Conservation (phyloP, 495 filamentous ascomycete species). For the Aspergillus mulundensis region DNA sequence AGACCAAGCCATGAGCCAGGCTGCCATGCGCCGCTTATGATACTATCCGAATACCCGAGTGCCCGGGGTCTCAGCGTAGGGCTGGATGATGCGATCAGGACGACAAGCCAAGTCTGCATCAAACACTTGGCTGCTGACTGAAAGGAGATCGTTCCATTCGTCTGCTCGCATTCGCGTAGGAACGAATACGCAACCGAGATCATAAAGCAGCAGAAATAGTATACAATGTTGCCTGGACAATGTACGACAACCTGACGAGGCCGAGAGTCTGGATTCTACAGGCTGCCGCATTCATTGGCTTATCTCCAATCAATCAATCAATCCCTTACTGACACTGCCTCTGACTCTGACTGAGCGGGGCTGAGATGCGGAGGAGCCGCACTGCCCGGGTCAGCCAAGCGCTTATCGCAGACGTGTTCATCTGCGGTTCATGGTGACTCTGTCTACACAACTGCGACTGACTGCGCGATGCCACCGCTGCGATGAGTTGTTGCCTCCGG, state of each 20-base stretch:
- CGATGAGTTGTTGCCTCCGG: too few relatives aligned
- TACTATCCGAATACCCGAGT: neutral
- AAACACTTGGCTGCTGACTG: neutral
- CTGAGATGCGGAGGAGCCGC: slow-evolving; percentile 4
- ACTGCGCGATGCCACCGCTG: neutral
- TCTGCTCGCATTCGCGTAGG: neutral
- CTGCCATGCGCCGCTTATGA: too few relatives aligned
- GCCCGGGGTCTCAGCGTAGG: neutral
- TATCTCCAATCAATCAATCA: neutral
- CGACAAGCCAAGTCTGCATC: too few relatives aligned
- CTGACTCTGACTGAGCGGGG: neutral
- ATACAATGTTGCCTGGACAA: neutral
- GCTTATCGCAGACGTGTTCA: slow-evolving; percentile 1
- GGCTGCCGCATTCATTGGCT: neutral
- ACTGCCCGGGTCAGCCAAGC: neutral
- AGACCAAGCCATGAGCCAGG: neutral
- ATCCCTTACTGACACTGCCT: neutral
- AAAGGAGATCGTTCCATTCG: neutral
- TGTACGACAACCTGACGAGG: neutral
- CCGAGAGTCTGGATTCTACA: neutral
- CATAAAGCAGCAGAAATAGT: neutral
- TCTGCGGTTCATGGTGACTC: neutral
- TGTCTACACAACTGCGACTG: neutral
- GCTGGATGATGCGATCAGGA: neutral
- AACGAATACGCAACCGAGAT: neutral